phyloP scores from a whole-genome alignment of 2,329 filamentous ascomycete species.

The Xylogone sp. region DNA sequence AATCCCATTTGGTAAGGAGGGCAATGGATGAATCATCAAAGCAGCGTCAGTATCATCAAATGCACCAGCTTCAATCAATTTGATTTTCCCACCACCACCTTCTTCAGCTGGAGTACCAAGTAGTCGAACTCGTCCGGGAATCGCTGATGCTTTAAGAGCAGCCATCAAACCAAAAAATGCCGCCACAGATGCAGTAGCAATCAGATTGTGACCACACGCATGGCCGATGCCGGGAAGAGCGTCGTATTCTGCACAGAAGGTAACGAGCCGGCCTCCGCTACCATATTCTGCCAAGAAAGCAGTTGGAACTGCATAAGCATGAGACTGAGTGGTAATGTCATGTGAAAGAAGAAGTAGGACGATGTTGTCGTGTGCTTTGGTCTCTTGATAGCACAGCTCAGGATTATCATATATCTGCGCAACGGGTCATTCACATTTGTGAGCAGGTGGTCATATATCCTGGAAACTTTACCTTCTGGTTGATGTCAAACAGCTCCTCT shows the following conservation, averaged over 20 bases:
- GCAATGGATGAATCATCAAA: slow-evolving; percentile 36
- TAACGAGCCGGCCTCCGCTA: slow-evolving; percentile 35
- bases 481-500: too few relatives aligned
- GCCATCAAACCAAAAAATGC: slow-evolving; percentile 31
- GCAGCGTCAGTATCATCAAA: slow-evolving; percentile 32
- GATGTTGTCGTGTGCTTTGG: slow-evolving; percentile 47
- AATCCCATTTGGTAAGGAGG: too few relatives aligned
- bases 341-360: slow-evolving; percentile 38
- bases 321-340: slow-evolving; percentile 42
- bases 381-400: slow-evolving; percentile 48
- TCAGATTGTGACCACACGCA: slow-evolving; percentile 40
- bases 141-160: slow-evolving; percentile 15
- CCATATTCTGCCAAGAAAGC: slow-evolving; percentile 45
- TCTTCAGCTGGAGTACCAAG: slow-evolving; percentile 28
- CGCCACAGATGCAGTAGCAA: slow-evolving; percentile 33
- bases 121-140: slow-evolving; percentile 24
- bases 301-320: slow-evolving; percentile 48
- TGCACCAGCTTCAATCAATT: slow-evolving; percentile 38
- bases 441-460: too few relatives aligned
- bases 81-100: slow-evolving; percentile 35
- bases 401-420: slow-evolving; percentile 47
- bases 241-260: slow-evolving; percentile 45
- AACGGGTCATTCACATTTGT: too few relatives aligned
- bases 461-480: too few relatives aligned
- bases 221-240: slow-evolving; percentile 38